A percentile compares a stretch with the other conserved stretches of the same genome.
These are phyloP conservation scores for Apiotrichum gracile DNA, from an alignment of 1,284 basidiomycete species.

Conservation along the genomic window DNA sequence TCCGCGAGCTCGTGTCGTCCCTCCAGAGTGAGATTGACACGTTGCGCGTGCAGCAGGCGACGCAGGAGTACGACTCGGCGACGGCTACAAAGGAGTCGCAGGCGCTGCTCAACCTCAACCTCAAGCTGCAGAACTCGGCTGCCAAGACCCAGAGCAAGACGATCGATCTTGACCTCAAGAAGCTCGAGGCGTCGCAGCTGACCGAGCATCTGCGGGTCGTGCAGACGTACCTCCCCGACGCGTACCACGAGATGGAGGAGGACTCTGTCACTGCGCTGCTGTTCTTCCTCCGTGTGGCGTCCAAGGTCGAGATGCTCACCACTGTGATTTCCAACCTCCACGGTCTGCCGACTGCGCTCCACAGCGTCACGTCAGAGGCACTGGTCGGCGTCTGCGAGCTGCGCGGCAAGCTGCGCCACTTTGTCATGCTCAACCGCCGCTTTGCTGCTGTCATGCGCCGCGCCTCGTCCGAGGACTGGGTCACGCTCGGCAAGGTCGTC, in stretches of 20 bases:
- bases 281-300: constrained; percentile 79
- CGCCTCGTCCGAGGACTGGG: constrained; percentile 74
- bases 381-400: constrained; percentile 88
- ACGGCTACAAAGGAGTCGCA: constrained; percentile 66
- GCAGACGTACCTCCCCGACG: constrained; percentile 72
- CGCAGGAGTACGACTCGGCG: constrained; percentile 72
- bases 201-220: constrained; percentile 62
- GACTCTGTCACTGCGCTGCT: constrained; percentile 81
- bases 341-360: constrained; percentile 72
- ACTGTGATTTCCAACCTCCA: constrained; percentile 72
- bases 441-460: constrained; percentile 73
- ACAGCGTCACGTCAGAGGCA: constrained; percentile 67
- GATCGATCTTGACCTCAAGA: constrained; percentile 79
- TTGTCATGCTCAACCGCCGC: constrained; percentile 76
- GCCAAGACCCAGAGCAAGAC: constrained; percentile 80
- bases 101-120: constrained; percentile 81
- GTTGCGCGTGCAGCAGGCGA: constrained; percentile 74
- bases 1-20: constrained; percentile 78
- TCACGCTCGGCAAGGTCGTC: constrained; percentile 74
- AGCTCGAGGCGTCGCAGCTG: constrained; percentile 73
- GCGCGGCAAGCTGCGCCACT: constrained; percentile 68
- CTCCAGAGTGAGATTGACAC: constrained; percentile 82
- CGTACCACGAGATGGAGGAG: constrained; percentile 76
- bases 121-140: constrained; percentile 82
- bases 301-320: constrained; percentile 80